These are phyloP conservation scores for Coniosporium apollinis DNA, from an alignment of 495 filamentous ascomycete genomes.

Conservation along the genomic window DNA sequence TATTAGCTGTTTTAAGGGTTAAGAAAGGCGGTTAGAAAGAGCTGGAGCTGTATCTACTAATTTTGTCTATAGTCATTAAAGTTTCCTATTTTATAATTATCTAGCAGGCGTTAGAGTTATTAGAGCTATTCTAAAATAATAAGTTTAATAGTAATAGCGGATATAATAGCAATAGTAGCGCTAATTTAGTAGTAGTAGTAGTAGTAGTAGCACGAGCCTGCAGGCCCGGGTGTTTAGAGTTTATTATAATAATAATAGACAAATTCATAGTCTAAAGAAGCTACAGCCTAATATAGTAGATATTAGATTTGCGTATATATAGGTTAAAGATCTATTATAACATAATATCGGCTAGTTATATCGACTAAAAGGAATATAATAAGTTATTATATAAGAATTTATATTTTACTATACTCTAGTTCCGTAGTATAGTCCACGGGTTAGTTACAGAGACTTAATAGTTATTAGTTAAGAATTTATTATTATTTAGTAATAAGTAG, in stretches of 20 bases:
- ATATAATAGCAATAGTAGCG: not conserved
- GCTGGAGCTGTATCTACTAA: conserved; percentile 2
- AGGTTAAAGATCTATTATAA: conserved; percentile 21
- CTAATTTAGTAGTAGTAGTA: no score
- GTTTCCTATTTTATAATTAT: conserved; percentile 9
- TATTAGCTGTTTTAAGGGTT: conserved; percentile 7
- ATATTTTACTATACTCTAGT: not conserved
- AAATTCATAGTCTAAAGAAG: conserved; percentile 4
- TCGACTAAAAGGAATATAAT: conserved; percentile 3
- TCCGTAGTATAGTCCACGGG: conserved; percentile 3
- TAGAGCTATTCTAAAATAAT: not conserved
- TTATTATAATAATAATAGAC: conserved; percentile 1
- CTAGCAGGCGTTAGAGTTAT: conserved; percentile 5
- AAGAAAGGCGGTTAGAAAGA: conserved; percentile 2
- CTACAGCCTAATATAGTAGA: conserved; percentile 7
- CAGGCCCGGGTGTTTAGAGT: conserved; percentile 3
- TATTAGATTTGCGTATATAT: conserved; percentile 12
- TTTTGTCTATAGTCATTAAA: conserved; percentile 10
- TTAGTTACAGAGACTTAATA: conserved; percentile 1
- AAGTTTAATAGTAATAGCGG: no score
- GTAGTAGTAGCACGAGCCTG: not conserved
- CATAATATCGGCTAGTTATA: conserved; percentile 5
- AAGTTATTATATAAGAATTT: not conserved
- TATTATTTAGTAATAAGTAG: conserved; percentile 2
- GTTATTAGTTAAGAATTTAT: conserved; percentile 3